phyloP scores from a whole-genome alignment of 2,329 filamentous ascomycete genomes.

The Xylariaceae sp. region DNA sequence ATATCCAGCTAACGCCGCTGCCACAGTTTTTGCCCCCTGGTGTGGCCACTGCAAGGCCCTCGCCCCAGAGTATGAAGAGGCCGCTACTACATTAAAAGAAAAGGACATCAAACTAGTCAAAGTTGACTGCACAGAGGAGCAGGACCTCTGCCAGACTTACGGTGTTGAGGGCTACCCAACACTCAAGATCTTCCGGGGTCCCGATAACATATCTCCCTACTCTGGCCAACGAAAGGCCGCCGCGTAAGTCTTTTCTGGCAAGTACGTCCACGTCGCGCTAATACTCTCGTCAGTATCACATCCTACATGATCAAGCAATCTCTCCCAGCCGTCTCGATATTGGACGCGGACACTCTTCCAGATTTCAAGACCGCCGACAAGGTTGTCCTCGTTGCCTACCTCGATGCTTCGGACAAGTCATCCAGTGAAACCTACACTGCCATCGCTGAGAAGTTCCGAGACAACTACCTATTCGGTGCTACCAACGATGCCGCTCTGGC shows the following conservation, averaged over 20 bases:
- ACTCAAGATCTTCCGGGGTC: constrained; percentile 95
- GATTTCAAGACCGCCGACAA: constrained; percentile 99
- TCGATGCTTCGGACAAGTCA: constrained; percentile 72
- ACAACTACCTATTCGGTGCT: constrained; percentile 88
- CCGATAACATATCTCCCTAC: constrained; percentile 76
- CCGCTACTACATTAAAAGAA: constrained; percentile 76
- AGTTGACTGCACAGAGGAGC: constrained; percentile 92
- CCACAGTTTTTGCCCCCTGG: constrained; percentile 85
- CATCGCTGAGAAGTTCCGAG: constrained; percentile 70
- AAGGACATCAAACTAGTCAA: constrained; percentile 82
- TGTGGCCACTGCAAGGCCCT: constrained; percentile 98
- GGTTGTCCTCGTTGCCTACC: constrained; percentile 87
- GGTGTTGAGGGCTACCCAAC: constrained; percentile 98
- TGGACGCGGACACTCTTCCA: constrained; percentile 76
- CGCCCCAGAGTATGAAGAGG: constrained; percentile 84
- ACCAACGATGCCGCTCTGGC: constrained; percentile 78
- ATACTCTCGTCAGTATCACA: constrained; percentile 45
- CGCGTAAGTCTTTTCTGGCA: constrained; percentile 44
- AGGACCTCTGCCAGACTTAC: constrained; percentile 81
- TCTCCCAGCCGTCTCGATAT: constrained; percentile 79
- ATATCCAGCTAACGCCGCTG: constrained; percentile 31
- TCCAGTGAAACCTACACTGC: constrained; percentile 79
- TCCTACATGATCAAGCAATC: constrained; percentile 99
- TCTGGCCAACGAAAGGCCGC: constrained; percentile 82
- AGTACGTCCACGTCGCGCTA: constrained; percentile 11